A percentile compares a stretch with the other conserved stretches of the same genome.
These are phyloP conservation scores for Globisporangium apiculatum DNA, from an alignment of 352 stramenopile genomes.

Conservation along the genomic window DNA sequence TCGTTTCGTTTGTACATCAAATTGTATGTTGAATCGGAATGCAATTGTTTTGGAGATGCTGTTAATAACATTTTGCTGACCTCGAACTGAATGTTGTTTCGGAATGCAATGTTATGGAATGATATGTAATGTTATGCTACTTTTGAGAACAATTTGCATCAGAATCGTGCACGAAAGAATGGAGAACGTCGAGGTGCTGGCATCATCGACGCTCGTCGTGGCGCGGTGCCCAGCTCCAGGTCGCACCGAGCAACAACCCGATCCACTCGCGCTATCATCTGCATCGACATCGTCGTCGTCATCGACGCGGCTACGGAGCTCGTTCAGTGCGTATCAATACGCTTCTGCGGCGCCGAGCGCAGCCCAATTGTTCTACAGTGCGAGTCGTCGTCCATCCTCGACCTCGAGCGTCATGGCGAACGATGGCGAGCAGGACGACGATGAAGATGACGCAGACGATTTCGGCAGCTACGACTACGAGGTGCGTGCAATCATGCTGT, in stretches of 20 bases:
- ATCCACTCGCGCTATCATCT: neutral
- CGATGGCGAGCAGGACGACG: slow-evolving; percentile 11
- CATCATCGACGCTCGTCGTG: too few species aligned
- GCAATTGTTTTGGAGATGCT: too few species aligned
- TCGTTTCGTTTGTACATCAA: too few species aligned
- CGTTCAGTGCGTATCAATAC: slow-evolving; percentile 4
- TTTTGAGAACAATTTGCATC: too few species aligned
- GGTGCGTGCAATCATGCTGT: neutral
- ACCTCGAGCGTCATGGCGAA: slow-evolving; percentile 15
- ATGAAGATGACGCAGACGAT: slow-evolving; percentile 7
- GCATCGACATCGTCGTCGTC: neutral
- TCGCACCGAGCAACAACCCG: neutral
- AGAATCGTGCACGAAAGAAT: too few species aligned
- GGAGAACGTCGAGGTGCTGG: too few species aligned
- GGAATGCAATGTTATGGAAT: too few species aligned
- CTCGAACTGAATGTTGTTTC: too few species aligned
- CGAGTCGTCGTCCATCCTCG: slow-evolving; percentile 11
- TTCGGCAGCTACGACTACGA: slow-evolving; percentile 13
- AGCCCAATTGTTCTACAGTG: slow-evolving; percentile 3
- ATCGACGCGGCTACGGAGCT: slow-evolving; percentile 6
- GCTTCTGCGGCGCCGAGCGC: neutral
- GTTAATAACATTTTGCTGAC: too few species aligned
- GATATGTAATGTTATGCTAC: too few species aligned
- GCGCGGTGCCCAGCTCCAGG: too few species aligned
- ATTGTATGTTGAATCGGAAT: too few species aligned